Evolutionary conservation across 352 stramenopile species (phyloP).

Genomic region (Globisporangium paroecandrum): DNA sequence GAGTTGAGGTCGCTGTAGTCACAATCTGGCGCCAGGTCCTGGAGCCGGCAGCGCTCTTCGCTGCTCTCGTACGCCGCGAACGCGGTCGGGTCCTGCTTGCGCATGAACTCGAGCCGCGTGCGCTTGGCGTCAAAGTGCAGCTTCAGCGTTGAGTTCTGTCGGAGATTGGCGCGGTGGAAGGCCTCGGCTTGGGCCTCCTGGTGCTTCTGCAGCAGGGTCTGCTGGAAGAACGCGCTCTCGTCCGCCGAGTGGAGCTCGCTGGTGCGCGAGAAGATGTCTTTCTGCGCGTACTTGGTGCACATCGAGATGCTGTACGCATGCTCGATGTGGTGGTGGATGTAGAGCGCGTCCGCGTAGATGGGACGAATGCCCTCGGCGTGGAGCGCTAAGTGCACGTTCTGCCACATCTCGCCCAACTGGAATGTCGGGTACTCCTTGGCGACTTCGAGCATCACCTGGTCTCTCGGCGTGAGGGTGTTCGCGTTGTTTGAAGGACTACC

Average conservation of each 20-base stretch:
- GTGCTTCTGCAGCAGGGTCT: constrained; percentile 61
- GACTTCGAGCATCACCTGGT: constrained; percentile 69
- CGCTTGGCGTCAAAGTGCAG: constrained; percentile 74
- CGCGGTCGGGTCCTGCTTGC: constrained; percentile 49
- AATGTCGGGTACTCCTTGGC: constrained; percentile 73
- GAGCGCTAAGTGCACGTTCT: constrained; percentile 59
- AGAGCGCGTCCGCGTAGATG: constrained; percentile 75
- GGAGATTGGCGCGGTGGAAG: constrained; percentile 47
- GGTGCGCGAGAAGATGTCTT: constrained; percentile 39
- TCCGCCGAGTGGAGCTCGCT: constrained; percentile 14
- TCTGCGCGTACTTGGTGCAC: constrained; percentile 58
- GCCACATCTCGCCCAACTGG: constrained; percentile 68
- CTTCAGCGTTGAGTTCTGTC: constrained; percentile 73
- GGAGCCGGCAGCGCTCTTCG: constrained; percentile 36
- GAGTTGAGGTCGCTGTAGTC: constrained; percentile 45
- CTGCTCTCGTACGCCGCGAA: constrained; percentile 45
- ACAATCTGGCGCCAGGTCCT: constrained; percentile 47
- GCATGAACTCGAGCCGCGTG: constrained; percentile 68
- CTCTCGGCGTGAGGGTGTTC: constrained; percentile 30
- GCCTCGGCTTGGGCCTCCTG: constrained; percentile 61
- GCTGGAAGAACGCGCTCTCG: constrained; percentile 48
- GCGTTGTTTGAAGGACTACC: constrained; percentile 16
- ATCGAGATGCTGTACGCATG: constrained; percentile 66
- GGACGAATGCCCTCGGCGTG: constrained; percentile 59
- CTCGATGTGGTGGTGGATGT: constrained; percentile 69